phyloP scores from a whole-genome alignment of 2,329 filamentous ascomycete genomes.

The Neoascochyta sp. region DNA sequence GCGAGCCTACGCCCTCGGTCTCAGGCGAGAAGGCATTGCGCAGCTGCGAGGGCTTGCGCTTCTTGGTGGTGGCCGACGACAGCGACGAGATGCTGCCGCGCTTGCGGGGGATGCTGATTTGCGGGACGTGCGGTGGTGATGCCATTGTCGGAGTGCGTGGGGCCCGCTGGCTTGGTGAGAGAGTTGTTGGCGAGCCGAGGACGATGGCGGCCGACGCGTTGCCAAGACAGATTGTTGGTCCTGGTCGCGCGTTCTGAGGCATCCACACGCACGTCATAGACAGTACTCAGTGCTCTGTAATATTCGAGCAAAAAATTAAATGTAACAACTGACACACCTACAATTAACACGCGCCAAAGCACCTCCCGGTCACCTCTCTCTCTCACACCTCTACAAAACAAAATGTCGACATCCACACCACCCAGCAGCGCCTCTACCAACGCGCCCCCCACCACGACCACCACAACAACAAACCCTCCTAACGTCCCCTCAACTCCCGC shows the following conservation, averaged over 20 bases:
- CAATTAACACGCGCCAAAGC: no score
- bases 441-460: no score
- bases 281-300: no score
- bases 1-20: conserved; percentile 46
- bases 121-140: conserved; percentile 53
- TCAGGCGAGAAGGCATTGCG: conserved; percentile 77
- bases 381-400: no score
- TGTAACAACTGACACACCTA: no score
- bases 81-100: conserved; percentile 55
- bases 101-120: conserved; percentile 59
- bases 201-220: neutral
- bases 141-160: conserved; percentile 49
- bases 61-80: conserved; percentile 51
- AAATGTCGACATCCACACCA: no score
- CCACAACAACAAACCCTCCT: conserved; percentile 5
- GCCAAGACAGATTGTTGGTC: conserved; percentile 1
- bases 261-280: no score
- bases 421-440: no score
- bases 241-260: conserved; percentile 2
- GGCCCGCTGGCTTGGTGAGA: conserved; percentile 1
- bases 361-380: no score
- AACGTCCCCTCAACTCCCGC: conserved; percentile 10
- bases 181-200: conserved; percentile 3
- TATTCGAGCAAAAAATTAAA: no score
- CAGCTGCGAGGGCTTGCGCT: conserved; percentile 69